Conservation (phyloP, 805 yeast species). For the Isabelozyma rhagii region DNA sequence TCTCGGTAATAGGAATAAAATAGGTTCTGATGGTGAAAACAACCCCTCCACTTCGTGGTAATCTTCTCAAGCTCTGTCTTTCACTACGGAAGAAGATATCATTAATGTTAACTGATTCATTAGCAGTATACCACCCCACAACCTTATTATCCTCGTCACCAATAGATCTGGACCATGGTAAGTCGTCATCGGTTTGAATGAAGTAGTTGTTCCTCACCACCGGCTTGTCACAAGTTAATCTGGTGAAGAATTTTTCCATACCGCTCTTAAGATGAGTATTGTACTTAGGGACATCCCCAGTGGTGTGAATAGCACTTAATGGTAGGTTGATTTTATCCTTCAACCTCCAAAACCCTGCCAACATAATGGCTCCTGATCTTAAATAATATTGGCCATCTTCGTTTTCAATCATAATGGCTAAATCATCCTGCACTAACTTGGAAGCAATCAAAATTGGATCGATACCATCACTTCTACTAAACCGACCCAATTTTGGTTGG, state of each 20-base stretch:
- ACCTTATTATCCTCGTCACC: constrained; percentile 51
- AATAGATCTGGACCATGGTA: constrained; percentile 64
- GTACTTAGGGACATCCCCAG: constrained; percentile 68
- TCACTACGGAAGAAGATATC: constrained; percentile 59
- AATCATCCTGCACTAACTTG: constrained; percentile 59
- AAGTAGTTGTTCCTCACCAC: constrained; percentile 69
- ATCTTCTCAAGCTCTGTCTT: constrained; percentile 59
- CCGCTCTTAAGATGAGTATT: constrained; percentile 55
- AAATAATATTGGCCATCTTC: constrained; percentile 55
- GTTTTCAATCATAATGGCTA: constrained; percentile 63
- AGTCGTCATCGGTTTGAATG: constrained; percentile 57
- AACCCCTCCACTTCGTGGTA: constrained; percentile 57
- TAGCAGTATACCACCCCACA: constrained; percentile 67
- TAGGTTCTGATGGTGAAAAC: constrained; percentile 64
- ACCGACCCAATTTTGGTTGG: constrained; percentile 13
- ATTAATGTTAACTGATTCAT: constrained; percentile 42
- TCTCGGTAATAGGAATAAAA: constrained; percentile 51
- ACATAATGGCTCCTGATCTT: constrained; percentile 58
- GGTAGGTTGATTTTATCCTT: constrained; percentile 58
- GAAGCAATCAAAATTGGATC: constrained; percentile 63
- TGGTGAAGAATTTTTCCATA: constrained; percentile 63
- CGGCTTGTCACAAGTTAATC: constrained; percentile 57
- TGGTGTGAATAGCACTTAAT: constrained; percentile 55
- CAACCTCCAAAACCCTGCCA: constrained; percentile 71
- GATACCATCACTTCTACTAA: constrained; percentile 25